Conservation (phyloP, 805 yeast genomes). For the Candida koratica region DNA sequence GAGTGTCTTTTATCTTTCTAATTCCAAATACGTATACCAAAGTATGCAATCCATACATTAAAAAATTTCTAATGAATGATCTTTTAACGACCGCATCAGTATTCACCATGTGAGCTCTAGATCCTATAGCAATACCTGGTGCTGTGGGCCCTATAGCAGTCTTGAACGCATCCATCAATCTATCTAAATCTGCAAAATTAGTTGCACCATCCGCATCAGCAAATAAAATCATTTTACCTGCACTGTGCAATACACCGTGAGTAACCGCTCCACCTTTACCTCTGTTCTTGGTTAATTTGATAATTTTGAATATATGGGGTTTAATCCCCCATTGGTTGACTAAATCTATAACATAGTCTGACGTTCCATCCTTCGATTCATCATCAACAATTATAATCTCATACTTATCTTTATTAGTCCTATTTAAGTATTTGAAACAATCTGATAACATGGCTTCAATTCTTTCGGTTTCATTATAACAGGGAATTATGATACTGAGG, state of each 20-base stretch:
- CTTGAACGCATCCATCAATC: conserved; percentile 44
- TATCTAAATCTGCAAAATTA: conserved; percentile 62
- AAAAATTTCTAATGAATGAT: conserved; percentile 77
- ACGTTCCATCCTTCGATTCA: conserved; percentile 82
- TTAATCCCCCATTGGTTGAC: conserved; percentile 44
- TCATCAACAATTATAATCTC: conserved; percentile 90
- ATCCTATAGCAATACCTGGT: conserved; percentile 79
- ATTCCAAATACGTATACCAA: conserved; percentile 87
- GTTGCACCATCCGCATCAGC: conserved; percentile 99
- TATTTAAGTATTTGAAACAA: conserved; percentile 50
- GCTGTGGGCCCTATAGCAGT: conserved; percentile 51
- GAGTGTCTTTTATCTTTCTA: conserved; percentile 83
- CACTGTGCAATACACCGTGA: conserved; percentile 75
- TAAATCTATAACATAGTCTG: conserved; percentile 63
- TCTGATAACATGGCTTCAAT: conserved; percentile 71
- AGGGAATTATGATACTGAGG: conserved; percentile 84
- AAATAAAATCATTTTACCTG: conserved; percentile 74
- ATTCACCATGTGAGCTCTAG: conserved; percentile 94
- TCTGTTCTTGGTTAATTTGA: conserved; percentile 68
- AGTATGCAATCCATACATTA: conserved; percentile 90
- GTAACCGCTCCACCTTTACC: conserved; percentile 92
- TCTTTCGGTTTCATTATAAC: conserved; percentile 80
- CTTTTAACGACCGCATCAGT: conserved; percentile 97
- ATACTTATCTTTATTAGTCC: conserved; percentile 38
- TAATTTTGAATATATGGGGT: conserved; percentile 65